Percentiles rank a stretch among this genome's conserved stretches.
These are phyloP conservation scores for Microdochium nivale DNA, from an alignment of 2,329 filamentous ascomycete genomes.

Conservation along the genomic window DNA sequence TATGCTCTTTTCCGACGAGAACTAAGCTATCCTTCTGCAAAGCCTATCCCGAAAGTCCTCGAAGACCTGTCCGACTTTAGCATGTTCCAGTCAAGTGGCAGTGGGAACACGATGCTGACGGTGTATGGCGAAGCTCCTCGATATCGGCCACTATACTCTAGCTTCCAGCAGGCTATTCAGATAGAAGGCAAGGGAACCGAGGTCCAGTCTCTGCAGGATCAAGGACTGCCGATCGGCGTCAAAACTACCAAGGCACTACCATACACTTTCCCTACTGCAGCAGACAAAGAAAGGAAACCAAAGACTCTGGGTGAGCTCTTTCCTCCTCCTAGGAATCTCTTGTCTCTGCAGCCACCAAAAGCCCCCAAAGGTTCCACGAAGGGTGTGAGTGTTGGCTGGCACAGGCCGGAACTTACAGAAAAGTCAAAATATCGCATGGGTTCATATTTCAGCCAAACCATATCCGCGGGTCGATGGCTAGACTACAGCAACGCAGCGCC, in stretches of 20 bases:
- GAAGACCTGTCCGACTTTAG: slow-evolving; percentile 28
- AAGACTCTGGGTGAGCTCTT: slow-evolving; percentile 68
- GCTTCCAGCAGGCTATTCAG: slow-evolving; percentile 51
- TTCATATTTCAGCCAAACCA: slow-evolving; percentile 57
- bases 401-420: slow-evolving; percentile 44
- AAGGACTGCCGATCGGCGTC: slow-evolving; percentile 65
- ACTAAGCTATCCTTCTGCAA: slow-evolving; percentile 37
- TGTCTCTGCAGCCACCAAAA: slow-evolving; percentile 62
- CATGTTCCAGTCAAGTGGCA: slow-evolving; percentile 26
- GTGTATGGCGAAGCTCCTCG: slow-evolving; percentile 67
- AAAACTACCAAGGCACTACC: slow-evolving; percentile 59
- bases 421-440: slow-evolving; percentile 44
- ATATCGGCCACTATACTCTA: slow-evolving; percentile 77
- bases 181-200: slow-evolving; percentile 13
- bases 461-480: slow-evolving; percentile 62
- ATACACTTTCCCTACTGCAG: slow-evolving; percentile 18
- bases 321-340: slow-evolving; percentile 55
- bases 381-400: slow-evolving; percentile 43
- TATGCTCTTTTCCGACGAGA: slow-evolving; percentile 56
- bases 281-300: slow-evolving; percentile 41
- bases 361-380: slow-evolving; percentile 63
- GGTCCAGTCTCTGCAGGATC: slow-evolving; percentile 47
- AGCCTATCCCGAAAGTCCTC: slow-evolving; percentile 23
- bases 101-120: slow-evolving; percentile 58
- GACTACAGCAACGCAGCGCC: slow-evolving; percentile 58